Evolutionary conservation across 306 rosid genomes (phyloP), one percentile per base, ranked within the genome.

Genomic region (Vigna unguiculata): DNA sequence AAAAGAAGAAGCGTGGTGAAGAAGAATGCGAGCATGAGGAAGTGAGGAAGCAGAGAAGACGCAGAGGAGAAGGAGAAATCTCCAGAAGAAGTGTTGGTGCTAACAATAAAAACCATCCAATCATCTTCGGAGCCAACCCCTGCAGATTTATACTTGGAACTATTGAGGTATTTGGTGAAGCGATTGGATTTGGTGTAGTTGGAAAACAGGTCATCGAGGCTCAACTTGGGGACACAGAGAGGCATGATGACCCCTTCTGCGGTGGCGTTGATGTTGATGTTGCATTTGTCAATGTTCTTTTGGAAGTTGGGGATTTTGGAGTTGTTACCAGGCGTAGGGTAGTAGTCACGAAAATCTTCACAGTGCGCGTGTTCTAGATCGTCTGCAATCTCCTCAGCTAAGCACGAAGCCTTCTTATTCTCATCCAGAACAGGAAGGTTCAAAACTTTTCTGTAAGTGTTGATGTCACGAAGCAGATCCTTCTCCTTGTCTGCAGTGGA

Each of bases 61-160:
- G 89, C 84, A 22, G 90, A 72, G 10, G 93, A 70, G 11, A 93
- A 72, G 10, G 93, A 70, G 11, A 93, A 88, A 78, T 84, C 77
- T 12, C 93, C 97, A 20, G 74, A 53, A 1, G 71, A 20, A 0
- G 87, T 4, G 22, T 72, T 79, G 8, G 96, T 91, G 54, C 76
- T 85, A 73, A 91, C 17, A 61, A 90, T 84, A 24, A 90, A 78
- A 65, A 91, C 86, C 86, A 90, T 83, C 97, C 97, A 93, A 17
- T 93, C 87, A 24, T 90, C 72, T 48, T 93, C 89, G 1, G 84
- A 69, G 13, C 90, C 97, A 51, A 88, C 20, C 1, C 98, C 98
- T 3, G 85, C 97, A 16, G 86, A 87, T 0, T 83, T 77, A 67
- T 77, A 91, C 76, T 79, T 88, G 0, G 97, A 87, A 74, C 76